Conservation (phyloP, 139 green algal genomes). For the Micractinium sp. region DNA sequence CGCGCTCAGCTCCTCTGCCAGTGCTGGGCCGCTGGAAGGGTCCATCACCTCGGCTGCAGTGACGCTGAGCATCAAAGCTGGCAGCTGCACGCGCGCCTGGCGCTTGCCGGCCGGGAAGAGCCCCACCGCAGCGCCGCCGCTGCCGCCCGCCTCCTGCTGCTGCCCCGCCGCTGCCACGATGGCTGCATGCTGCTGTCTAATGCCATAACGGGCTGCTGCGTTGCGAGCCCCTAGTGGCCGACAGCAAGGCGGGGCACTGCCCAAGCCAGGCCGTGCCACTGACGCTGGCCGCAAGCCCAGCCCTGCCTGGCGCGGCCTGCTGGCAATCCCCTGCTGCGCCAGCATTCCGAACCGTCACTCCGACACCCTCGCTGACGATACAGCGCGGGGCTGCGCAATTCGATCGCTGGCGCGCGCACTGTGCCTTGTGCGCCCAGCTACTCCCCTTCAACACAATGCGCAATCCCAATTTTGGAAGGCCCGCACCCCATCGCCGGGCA, state of each 20-base stretch:
- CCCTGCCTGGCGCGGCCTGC: neutral
- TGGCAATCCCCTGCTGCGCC: too few relatives aligned
- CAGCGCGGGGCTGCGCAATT: too few relatives aligned
- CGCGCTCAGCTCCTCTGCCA: slow-evolving; percentile 21
- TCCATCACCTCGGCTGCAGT: slow-evolving; percentile 53
- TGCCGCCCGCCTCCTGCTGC: neutral
- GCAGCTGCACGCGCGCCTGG: slow-evolving; percentile 72
- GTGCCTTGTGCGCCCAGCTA: too few relatives aligned
- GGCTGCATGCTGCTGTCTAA: neutral
- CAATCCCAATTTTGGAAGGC: too few relatives aligned
- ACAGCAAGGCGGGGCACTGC: neutral
- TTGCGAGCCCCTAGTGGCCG: too few relatives aligned
- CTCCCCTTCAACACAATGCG: too few relatives aligned
- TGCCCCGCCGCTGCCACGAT: neutral
- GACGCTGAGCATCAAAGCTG: slow-evolving; percentile 70
- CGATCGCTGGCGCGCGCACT: too few relatives aligned
- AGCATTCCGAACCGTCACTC: too few relatives aligned
- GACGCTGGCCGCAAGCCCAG: neutral
- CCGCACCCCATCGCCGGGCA: too few relatives aligned
- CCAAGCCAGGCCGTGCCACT: neutral
- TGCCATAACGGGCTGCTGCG: too few relatives aligned
- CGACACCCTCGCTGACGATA: too few relatives aligned
- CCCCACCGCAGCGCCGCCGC: neutral
- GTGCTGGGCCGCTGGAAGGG: slow-evolving; percentile 29
- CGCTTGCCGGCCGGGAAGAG: slow-evolving; percentile 63